Conservation (phyloP, 805 yeast species). For the Wickerhamiella azymoides region DNA sequence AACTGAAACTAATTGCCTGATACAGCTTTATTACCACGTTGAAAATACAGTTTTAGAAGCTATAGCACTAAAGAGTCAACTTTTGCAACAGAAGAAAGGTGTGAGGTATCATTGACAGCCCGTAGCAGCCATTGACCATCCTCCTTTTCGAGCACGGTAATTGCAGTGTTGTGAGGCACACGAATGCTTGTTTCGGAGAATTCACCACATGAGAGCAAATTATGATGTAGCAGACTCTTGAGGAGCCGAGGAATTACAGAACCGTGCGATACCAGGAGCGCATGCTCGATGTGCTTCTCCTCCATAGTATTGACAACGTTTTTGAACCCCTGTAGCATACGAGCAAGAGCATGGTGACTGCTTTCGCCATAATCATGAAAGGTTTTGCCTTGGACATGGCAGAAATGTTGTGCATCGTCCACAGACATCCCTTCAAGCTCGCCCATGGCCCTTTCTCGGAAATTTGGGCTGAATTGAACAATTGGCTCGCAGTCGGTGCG, state of each 20-base stretch:
- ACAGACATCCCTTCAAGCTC: slow-evolving; percentile 62
- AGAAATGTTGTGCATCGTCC: slow-evolving; percentile 41
- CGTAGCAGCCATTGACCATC: background rate
- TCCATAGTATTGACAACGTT: background rate
- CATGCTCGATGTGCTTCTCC: background rate
- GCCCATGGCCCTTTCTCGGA: slow-evolving; percentile 73
- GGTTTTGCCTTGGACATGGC: slow-evolving; percentile 40
- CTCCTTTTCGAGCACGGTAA: background rate
- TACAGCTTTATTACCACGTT: too few relatives aligned
- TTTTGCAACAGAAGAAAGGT: background rate
- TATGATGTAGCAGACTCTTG: background rate
- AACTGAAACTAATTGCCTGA: too few relatives aligned
- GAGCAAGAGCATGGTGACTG: slow-evolving; percentile 10
- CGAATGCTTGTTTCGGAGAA: background rate
- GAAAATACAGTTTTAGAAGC: too few relatives aligned
- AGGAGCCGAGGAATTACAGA: background rate
- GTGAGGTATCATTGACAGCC: background rate
- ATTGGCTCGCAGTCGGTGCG: slow-evolving; percentile 14
- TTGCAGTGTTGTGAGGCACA: slow-evolving; percentile 1
- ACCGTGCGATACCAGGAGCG: background rate
- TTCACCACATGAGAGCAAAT: background rate
- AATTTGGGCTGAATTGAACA: background rate
- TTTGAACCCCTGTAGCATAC: background rate
- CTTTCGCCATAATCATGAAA: slow-evolving; percentile 56
- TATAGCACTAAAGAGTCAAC: background rate